Percentiles rank a stretch among this genome's conserved stretches.
phyloP scores from a whole-genome alignment of 2,329 filamentous ascomycete species.

The Harringtonia lauricola region DNA sequence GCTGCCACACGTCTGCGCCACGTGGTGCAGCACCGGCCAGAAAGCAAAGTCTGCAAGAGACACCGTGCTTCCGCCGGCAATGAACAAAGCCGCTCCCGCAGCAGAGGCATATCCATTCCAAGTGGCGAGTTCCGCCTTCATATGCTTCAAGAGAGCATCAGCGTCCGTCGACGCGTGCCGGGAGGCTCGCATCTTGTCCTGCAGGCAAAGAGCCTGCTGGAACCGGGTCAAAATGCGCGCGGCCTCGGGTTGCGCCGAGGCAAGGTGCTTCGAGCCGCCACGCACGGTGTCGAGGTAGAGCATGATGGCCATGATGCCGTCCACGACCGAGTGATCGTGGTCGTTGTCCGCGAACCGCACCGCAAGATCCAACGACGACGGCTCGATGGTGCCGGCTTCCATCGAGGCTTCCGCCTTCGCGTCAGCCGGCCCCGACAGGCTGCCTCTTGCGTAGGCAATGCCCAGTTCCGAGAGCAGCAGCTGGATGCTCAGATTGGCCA shows the following conservation, averaged over 20 bases:
- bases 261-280: conserved; percentile 18
- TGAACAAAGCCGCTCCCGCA: conserved; percentile 21
- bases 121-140: conserved; percentile 22
- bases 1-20: conserved; percentile 24
- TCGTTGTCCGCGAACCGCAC: conserved; percentile 48
- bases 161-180: neutral
- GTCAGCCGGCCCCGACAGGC: conserved; percentile 18
- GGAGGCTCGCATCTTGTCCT: conserved; percentile 22
- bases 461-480: conserved; percentile 38
- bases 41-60: conserved; percentile 44
- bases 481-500: conserved; percentile 37
- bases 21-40: conserved; percentile 42
- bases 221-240: conserved; percentile 29
- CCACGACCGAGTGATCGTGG: conserved; percentile 29
- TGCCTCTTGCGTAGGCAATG: conserved; percentile 35
- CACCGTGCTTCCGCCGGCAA: conserved; percentile 27
- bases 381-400: conserved; percentile 9
- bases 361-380: conserved; percentile 1
- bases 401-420: conserved; percentile 9
- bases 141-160: conserved; percentile 1
- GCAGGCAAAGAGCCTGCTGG: conserved; percentile 27
- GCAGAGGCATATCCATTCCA: conserved; percentile 30
- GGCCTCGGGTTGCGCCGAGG: conserved; percentile 15
- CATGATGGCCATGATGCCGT: conserved; percentile 42
- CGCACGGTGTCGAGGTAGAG: conserved; percentile 49